phyloP scores from a whole-genome alignment of 78 protist genomes.

The Guillardia theta region DNA sequence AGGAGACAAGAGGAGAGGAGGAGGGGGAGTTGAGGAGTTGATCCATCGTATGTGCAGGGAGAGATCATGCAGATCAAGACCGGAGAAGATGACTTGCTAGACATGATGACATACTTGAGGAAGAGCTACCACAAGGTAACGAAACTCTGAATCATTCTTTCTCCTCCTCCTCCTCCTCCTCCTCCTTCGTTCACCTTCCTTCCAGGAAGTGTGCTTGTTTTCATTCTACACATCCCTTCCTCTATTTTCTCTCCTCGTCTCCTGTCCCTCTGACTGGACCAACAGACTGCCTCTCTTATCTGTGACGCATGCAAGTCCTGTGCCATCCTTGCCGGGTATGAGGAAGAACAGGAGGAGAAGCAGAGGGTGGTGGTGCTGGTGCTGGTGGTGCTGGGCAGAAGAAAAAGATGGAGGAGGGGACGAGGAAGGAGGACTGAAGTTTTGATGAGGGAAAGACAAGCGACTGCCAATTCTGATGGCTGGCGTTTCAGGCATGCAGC shows the following conservation, averaged over 20 bases:
- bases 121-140: not conserved
- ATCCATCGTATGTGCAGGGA: no score
- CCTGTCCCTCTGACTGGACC: no score
- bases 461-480: not conserved
- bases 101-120: conserved; percentile 12
- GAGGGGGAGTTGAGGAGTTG: no score
- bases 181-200: no score
- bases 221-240: no score
- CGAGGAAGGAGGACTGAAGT: not conserved
- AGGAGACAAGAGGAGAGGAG: no score
- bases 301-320: not conserved
- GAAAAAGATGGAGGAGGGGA: not conserved
- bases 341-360: not conserved
- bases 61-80: conserved; percentile 37
- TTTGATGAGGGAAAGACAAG: not conserved
- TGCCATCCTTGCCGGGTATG: not conserved
- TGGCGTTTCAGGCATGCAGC: not conserved
- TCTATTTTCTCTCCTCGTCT: no score
- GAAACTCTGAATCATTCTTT: no score
- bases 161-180: no score
- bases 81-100: not conserved
- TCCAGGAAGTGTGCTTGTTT: no score
- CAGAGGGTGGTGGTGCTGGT: not conserved
- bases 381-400: not conserved
- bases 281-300: not conserved